Percentiles rank a stretch among this genome's conserved stretches.
Conservation (phyloP, 768 basidiomycete genomes). For the Termitomyces sp. region DNA sequence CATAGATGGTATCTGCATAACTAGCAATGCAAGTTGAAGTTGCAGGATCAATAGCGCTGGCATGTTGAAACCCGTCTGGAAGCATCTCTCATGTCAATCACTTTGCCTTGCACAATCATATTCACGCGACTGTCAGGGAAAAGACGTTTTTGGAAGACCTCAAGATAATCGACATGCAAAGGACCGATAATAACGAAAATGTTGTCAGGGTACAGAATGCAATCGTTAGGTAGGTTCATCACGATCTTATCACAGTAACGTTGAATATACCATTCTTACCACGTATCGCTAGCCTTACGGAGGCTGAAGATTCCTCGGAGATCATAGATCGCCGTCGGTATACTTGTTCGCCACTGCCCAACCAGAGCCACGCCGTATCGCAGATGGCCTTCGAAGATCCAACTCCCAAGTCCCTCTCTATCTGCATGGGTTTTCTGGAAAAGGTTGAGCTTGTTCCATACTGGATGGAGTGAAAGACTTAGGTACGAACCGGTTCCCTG, state of each 20-base stretch:
- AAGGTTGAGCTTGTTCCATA: constrained; percentile 1
- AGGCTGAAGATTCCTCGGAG: constrained; percentile 55
- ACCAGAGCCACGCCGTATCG: constrained; percentile 42
- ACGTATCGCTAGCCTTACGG: constrained; percentile 28
- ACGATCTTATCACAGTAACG: neutral
- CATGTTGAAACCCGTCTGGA: neutral
- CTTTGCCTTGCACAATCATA: neutral
- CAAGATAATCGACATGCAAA: neutral
- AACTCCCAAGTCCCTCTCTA: constrained; percentile 36
- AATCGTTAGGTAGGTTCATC: neutral
- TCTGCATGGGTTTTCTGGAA: constrained; percentile 34
- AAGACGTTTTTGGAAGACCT: neutral
- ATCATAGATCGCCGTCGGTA: constrained; percentile 22
- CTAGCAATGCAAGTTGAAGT: neutral
- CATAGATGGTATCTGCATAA: neutral
- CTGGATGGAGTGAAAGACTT: neutral
- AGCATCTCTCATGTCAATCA: neutral
- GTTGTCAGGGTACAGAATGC: neutral
- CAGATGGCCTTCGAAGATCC: constrained; percentile 55
- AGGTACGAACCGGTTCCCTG: constrained; percentile 46
- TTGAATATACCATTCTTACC: constrained; percentile 1
- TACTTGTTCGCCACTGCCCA: constrained; percentile 46
- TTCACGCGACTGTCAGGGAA: constrained; percentile 3
- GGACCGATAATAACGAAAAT: neutral
- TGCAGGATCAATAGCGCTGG: neutral